Evolutionary conservation across 2,329 filamentous ascomycete genomes (phyloP), one percentile per base, ranked within the genome.

Genomic region (Triangularia setosa): DNA sequence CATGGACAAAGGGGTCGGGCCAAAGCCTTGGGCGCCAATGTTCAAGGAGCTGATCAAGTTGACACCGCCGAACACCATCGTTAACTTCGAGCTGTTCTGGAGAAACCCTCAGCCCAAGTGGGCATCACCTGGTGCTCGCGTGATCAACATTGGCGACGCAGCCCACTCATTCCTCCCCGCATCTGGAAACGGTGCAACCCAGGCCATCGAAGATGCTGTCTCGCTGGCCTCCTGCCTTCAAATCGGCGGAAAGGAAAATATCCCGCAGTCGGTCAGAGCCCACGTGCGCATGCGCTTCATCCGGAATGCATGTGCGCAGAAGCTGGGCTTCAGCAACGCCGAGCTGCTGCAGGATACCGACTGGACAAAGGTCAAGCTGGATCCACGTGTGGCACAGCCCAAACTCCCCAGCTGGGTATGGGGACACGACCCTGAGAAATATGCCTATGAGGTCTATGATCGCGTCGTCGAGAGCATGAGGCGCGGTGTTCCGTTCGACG

Each of bases 71-170:
- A 67, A 69, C 28, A 68, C 69, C 53, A 67, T 68, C 28, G 66
- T 78, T 63, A 73, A 79, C 69, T 79, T 78, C 62, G 75, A 77
- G 69, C 74, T 79, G 40, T 76, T 78, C 67, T 78, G 76, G 77
- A 76, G 77, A 14, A 73, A 79, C 63, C 76, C 76, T 30, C 75
- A 76, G 55, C 75, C 75, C 0, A 73, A 73, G 24, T 79, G 76
- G 76, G 70, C 73, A 1, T 78, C 76, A 1, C 72, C 71, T 0
- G 70, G 70, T 0, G 75, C 66, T 1, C 74, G 75, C 2, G 73
- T 79, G 1, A 69, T 78, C 18, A 72, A 76, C 55, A 76, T 78
- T 27, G 77, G 77, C 21, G 78, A 80, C 60, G 75, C 77, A 0
- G 78, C 78, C 2, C 78, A 80, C 68, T 75, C 77, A 0, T 78